A percentile compares a stretch with the other conserved stretches of the same genome.
These are phyloP conservation scores for Dacryopinax primogenitus DNA, from an alignment of 768 basidiomycete genomes.

Conservation along the genomic window DNA sequence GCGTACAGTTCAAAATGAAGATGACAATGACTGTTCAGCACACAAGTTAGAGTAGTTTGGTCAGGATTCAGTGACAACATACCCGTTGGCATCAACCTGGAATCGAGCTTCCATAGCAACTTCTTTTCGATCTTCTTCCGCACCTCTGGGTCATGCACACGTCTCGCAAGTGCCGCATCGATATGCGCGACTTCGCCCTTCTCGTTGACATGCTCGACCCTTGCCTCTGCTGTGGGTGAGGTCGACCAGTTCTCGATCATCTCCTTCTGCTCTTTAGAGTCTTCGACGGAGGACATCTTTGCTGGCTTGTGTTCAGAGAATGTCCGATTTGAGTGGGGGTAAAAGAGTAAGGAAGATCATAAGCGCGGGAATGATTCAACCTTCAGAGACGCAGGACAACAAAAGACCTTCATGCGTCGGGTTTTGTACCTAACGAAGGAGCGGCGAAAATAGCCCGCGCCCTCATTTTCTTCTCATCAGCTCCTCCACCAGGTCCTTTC, in stretches of 20 bases:
- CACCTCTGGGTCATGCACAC: not conserved
- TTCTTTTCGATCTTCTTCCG: constrained; percentile 21
- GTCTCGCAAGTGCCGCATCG: not conserved
- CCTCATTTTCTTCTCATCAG: not conserved
- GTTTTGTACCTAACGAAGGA: not conserved
- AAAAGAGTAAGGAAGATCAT: not conserved
- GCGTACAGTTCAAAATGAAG: not conserved
- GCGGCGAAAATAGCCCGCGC: not conserved
- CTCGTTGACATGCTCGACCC: not conserved
- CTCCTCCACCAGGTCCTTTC: not conserved
- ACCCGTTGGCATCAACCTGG: constrained; percentile 39
- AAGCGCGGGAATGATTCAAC: not conserved
- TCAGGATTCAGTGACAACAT: not conserved
- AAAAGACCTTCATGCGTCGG: not conserved
- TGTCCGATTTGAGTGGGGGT: not conserved
- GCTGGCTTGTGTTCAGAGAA: not conserved
- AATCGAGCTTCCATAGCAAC: constrained; percentile 46
- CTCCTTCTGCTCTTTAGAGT: not conserved
- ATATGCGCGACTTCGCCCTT: constrained; percentile 2
- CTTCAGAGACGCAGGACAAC: not conserved
- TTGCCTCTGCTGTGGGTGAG: not conserved
- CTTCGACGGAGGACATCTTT: not conserved
- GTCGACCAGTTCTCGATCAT: not conserved
- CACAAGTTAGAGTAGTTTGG: not conserved
- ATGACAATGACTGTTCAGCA: not conserved